These are phyloP conservation scores for Pyrenochaeta sp. DNA, from an alignment of 2,329 filamentous ascomycete species.

Conservation along the genomic window DNA sequence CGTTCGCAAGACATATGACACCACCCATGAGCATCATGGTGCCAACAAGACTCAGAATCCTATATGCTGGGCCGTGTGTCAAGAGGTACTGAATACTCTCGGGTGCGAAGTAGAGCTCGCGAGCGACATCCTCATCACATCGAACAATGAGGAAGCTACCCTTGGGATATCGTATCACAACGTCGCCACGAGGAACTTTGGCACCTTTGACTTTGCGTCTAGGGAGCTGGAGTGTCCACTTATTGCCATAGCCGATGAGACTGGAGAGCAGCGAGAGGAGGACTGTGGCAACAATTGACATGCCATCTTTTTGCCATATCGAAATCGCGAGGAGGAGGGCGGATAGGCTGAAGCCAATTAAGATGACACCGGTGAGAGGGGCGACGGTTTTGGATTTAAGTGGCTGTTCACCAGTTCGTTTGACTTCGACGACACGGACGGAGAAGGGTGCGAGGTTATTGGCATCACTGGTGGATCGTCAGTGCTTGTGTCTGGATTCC, in stretches of 20 bases:
- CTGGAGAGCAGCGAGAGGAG: constrained; percentile 60
- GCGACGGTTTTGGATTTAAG: constrained; percentile 57
- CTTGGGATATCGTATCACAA: constrained; percentile 61
- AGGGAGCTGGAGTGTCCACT: constrained; percentile 57
- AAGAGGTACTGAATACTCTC: constrained; percentile 59
- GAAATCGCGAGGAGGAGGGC: constrained; percentile 55
- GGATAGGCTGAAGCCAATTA: constrained; percentile 57
- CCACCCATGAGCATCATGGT: constrained; percentile 63
- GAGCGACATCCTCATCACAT: constrained; percentile 59
- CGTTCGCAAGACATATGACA: constrained; percentile 61
- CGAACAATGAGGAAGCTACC: constrained; percentile 60
- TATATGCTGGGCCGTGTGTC: constrained; percentile 51
- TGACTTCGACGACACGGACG: constrained; percentile 53
- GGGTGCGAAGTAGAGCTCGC: constrained; percentile 62
- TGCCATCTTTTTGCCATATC: constrained; percentile 57
- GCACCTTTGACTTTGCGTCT: constrained; percentile 41
- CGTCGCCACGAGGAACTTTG: constrained; percentile 52
- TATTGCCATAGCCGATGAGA: constrained; percentile 59
- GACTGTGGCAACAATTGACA: constrained; percentile 59
- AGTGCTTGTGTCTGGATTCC: constrained; percentile 3
- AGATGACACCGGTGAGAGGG: constrained; percentile 55
- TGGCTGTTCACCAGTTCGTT: constrained; percentile 35
- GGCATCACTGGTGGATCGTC: constrained; percentile 36
- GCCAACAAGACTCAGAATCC: constrained; percentile 58
- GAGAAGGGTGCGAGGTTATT: constrained; percentile 48